phyloP scores from a whole-genome alignment of 805 yeast genomes.

The Isabelozyma pseudorhagii region DNA sequence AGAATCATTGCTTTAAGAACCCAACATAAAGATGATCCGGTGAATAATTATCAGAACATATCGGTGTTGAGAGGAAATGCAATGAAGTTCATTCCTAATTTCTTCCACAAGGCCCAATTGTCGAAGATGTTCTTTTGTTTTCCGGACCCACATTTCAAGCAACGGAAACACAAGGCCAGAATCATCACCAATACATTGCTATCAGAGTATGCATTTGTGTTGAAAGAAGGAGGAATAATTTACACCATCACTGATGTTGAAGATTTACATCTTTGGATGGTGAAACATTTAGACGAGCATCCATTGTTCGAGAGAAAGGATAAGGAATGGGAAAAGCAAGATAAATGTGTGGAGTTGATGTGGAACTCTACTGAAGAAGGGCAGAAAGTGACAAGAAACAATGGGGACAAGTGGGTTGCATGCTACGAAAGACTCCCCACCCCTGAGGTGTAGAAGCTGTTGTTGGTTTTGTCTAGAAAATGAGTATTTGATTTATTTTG shows the following conservation, averaged over 20 bases:
- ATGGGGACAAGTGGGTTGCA: slow-evolving; percentile 84
- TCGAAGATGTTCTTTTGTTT: slow-evolving; percentile 95
- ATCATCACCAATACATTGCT: slow-evolving; percentile 86
- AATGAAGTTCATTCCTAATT: slow-evolving; percentile 95
- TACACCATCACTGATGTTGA: slow-evolving; percentile 95
- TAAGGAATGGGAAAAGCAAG: slow-evolving; percentile 75
- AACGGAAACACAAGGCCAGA: slow-evolving; percentile 95
- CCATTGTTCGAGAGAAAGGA: slow-evolving; percentile 83
- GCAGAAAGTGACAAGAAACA: slow-evolving; percentile 88
- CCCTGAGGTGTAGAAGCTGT: slow-evolving; percentile 33
- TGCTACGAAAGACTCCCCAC: slow-evolving; percentile 75
- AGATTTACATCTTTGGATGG: slow-evolving; percentile 97
- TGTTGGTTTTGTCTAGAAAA: background rate
- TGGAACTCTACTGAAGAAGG: slow-evolving; percentile 96
- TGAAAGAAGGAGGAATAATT: slow-evolving; percentile 80
- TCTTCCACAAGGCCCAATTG: slow-evolving; percentile 77
- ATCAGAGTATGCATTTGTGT: slow-evolving; percentile 88
- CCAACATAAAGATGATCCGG: slow-evolving; percentile 33
- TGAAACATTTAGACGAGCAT: slow-evolving; percentile 81
- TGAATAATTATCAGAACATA: slow-evolving; percentile 68
- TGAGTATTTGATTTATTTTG: too few species aligned
- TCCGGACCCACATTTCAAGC: slow-evolving; percentile 99
- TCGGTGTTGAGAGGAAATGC: slow-evolving; percentile 92
- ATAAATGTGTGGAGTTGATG: slow-evolving; percentile 84
- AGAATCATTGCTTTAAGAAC: slow-evolving; percentile 85